Conservation (phyloP, 177 flowering plant genomes). For the Vitis hybrid region DNA sequence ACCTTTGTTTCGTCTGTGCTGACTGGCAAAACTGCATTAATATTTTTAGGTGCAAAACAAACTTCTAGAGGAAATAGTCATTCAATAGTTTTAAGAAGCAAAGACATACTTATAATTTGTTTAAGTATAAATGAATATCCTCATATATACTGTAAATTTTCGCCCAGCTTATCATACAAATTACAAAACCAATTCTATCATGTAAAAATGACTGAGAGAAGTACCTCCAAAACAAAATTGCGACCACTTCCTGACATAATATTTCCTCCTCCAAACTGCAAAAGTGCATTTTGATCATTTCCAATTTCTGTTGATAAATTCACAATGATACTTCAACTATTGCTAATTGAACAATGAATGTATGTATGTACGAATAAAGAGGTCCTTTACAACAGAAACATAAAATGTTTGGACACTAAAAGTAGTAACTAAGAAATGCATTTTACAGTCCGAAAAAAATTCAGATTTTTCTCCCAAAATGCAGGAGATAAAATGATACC, state of each 20-base stretch:
- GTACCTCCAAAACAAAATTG: constrained; percentile 53
- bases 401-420: too few relatives aligned
- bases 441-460: too few relatives aligned
- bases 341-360: neutral
- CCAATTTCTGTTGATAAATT: neutral
- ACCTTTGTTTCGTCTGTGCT: neutral
- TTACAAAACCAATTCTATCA: neutral
- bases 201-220: neutral
- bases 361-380: too few relatives aligned
- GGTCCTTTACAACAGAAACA: too few relatives aligned
- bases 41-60: too few relatives aligned
- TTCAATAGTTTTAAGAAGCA: neutral
- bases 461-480: neutral
- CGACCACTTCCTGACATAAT: constrained; percentile 28
- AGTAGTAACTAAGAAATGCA: too few relatives aligned
- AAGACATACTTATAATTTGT: neutral
- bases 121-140: neutral
- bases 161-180: neutral
- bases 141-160: neutral
- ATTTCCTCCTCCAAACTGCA: constrained; percentile 42
- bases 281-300: neutral
- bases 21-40: too few relatives aligned
- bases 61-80: neutral
- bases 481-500: constrained; percentile 21
- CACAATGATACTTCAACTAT: neutral